Evolutionary conservation across 305 asterid species (phyloP).

Genomic region (Rubia balearica): DNA sequence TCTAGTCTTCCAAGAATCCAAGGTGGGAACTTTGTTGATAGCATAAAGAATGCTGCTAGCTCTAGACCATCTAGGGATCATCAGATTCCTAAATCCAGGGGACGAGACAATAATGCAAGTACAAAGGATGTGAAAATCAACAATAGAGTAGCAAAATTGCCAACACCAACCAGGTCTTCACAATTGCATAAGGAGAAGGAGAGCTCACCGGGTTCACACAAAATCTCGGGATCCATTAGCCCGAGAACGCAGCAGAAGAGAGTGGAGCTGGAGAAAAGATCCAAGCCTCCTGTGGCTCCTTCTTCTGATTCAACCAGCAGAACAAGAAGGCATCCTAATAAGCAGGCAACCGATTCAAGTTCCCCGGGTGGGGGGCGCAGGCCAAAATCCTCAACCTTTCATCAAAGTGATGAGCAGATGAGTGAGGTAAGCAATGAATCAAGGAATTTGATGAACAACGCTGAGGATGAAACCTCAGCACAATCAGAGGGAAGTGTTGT

Average conservation of each 20-base stretch:
- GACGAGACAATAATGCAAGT: constrained; percentile 30
- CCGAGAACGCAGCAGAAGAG: constrained; percentile 73
- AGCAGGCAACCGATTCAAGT: constrained; percentile 46
- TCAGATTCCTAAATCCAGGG: constrained; percentile 26
- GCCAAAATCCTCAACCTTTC: constrained; percentile 33
- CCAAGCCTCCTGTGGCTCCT: constrained; percentile 67
- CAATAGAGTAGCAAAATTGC: constrained; percentile 29
- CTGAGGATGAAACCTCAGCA: constrained; percentile 34
- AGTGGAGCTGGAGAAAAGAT: constrained; percentile 55
- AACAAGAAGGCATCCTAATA: constrained; percentile 44
- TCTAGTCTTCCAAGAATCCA: constrained; percentile 36
- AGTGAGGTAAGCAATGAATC: constrained; percentile 35
- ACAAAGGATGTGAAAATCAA: constrained; percentile 30
- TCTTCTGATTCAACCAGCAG: constrained; percentile 39
- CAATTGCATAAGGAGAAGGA: constrained; percentile 38
- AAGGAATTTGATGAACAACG: constrained; percentile 27
- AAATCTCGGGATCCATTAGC: constrained; percentile 54
- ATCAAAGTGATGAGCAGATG: constrained; percentile 28
- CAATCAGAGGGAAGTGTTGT: constrained; percentile 28
- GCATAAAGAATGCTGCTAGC: constrained; percentile 28
- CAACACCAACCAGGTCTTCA: constrained; percentile 40
- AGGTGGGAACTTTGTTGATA: constrained; percentile 26
- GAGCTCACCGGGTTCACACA: constrained; percentile 29
- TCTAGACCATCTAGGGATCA: constrained; percentile 31
- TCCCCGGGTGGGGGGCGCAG: constrained; percentile 61